These are phyloP conservation scores for Cudoniella acicularis DNA, from an alignment of 495 filamentous ascomycete genomes.

Conservation along the genomic window DNA sequence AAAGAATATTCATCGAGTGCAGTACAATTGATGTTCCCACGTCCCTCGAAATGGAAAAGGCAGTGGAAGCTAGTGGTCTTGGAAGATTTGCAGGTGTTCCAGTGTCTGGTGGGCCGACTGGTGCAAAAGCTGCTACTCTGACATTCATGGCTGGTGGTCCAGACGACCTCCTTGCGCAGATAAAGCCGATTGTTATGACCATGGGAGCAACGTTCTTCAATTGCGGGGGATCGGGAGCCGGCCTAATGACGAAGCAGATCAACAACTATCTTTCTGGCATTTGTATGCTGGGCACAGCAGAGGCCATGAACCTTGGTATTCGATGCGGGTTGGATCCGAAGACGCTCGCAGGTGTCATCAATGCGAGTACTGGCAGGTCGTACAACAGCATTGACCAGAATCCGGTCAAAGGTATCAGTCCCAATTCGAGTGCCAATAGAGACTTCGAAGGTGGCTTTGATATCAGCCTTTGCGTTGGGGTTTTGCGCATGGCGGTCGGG, in stretches of 20 bases:
- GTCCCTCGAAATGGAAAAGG: slow-evolving; percentile 25
- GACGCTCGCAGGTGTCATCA: slow-evolving; percentile 18
- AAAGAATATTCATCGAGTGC: slow-evolving; percentile 40
- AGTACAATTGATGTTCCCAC: slow-evolving; percentile 42
- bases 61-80: slow-evolving; percentile 24
- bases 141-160: slow-evolving; percentile 41
- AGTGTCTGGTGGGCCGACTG: slow-evolving; percentile 44
- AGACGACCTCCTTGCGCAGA: slow-evolving; percentile 2
- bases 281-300: slow-evolving; percentile 12
- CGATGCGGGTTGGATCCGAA: slow-evolving; percentile 22
- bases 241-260: slow-evolving; percentile 21
- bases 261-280: slow-evolving; percentile 24
- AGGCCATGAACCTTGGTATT: slow-evolving; percentile 24
- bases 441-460: slow-evolving; percentile 21
- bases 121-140: slow-evolving; percentile 40
- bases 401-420: slow-evolving; percentile 19
- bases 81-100: slow-evolving; percentile 35
- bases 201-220: slow-evolving; percentile 21
- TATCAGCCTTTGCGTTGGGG: slow-evolving; percentile 17
- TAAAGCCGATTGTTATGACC: slow-evolving; percentile 9
- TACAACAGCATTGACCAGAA: slow-evolving; percentile 21
- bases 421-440: slow-evolving; percentile 6
- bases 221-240: slow-evolving; percentile 17
- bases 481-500: slow-evolving; percentile 11
- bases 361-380: slow-evolving; percentile 11